Base-by-base conservation (phyloP, 1,139 yeast species). In the Yamadazyma atmosphaerica region DNA sequence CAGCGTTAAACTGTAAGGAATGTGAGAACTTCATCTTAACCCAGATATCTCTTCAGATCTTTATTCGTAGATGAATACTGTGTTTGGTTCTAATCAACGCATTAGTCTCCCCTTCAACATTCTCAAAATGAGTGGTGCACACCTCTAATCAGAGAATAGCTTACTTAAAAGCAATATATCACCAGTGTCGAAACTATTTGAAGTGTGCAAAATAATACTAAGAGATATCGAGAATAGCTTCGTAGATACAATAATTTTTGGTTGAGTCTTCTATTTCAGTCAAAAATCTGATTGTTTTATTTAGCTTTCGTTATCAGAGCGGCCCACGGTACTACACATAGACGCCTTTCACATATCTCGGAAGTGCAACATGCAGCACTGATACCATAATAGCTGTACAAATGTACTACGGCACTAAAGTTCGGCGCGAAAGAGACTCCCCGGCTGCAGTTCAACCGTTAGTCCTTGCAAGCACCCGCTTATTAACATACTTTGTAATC, bases 1-100 rank as follows among this genome's bases (percentile, higher is more conserved):
- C 88, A 32, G 87, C 83, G 53, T 83, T 83, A 51, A 82, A 81
- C 62, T 81, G 85, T 47, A 83, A 63, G 5, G 86, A 81, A 51
- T 81, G 84, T 8, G 87, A 80, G 56, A 83, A 83, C 66, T 82
- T 82, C 89, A 83, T 83, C 13, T 18, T 30, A 8, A 30, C 15
- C 24, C n/a, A 15, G 6, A 6, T 19, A 6, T 19, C 6, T 9
- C 15, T 5, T 9, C 15, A 18, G 12, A 16, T 11, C 11, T 29
- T 14, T 11, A 4, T 8, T 15, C 11, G 29, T 26, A 5, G 13
- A 12, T 24, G 5, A 24, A 7, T 5, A 24, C 27, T 19, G 26
- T 23, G 26, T 11, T 4, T 23, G 26, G n/a, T 23, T 23, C 26
- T 23, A 6, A n/a, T 23, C n/a, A 7, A 4, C 26, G 5, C 11